phyloP scores from a whole-genome alignment of 345 rosid species.

The Gossypium herbaceum region DNA sequence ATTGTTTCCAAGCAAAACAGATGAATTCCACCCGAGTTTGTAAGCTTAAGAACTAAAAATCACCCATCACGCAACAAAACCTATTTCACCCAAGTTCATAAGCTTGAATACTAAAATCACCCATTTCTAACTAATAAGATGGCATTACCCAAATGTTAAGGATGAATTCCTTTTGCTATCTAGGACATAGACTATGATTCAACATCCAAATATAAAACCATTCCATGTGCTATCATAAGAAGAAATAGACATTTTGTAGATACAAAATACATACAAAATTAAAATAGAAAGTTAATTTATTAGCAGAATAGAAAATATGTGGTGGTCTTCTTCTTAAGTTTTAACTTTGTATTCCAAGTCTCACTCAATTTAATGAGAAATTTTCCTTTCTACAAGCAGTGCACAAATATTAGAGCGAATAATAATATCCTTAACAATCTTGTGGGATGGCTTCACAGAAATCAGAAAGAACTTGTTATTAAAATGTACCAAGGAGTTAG shows the following conservation, averaged over 20 bases:
- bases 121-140: neutral
- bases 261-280: neutral
- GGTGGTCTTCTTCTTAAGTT: neutral
- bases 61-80: neutral
- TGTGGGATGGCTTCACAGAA: constrained; percentile 3
- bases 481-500: constrained; percentile 14
- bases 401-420: neutral
- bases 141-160: neutral
- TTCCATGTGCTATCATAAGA: neutral
- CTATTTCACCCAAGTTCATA: neutral
- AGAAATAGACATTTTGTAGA: neutral
- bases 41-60: no score
- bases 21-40: no score
- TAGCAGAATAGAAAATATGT: neutral
- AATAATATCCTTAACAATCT: neutral
- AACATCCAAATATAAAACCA: neutral
- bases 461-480: constrained; percentile 6
- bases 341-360: neutral
- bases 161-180: neutral
- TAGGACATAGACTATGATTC: neutral
- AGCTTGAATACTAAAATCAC: neutral
- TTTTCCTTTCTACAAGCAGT: neutral
- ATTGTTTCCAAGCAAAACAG: no score
- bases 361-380: neutral
- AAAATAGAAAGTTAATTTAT: neutral